A percentile compares a stretch with the other conserved stretches of the same genome.
These are phyloP conservation scores for Parathielavia hyrcaniae DNA, from an alignment of 495 filamentous ascomycete genomes.

Conservation along the genomic window DNA sequence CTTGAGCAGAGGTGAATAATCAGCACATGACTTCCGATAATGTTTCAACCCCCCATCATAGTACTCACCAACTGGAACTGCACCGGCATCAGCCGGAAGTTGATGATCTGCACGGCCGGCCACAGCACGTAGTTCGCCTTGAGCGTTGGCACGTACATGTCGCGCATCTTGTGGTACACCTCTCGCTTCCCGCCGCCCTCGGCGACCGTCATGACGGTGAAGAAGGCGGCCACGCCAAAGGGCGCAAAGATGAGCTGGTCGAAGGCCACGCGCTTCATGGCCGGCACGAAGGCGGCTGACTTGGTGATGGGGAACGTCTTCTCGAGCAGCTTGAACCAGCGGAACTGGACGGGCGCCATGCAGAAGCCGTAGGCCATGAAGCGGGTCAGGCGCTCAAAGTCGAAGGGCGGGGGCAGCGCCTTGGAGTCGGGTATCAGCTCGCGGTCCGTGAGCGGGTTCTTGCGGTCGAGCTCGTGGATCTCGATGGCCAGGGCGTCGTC, in stretches of 20 bases:
- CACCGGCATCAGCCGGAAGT: conserved; percentile 90
- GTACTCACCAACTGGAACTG: conserved; percentile 96
- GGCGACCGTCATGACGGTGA: conserved; percentile 92
- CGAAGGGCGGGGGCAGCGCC: conserved; percentile 71
- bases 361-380: conserved; percentile 97
- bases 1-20: conserved; percentile 40
- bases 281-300: conserved; percentile 62
- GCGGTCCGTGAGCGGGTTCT: conserved; percentile 60
- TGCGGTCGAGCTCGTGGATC: conserved; percentile 81
- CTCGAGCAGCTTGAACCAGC: conserved; percentile 91
- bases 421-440: conserved; percentile 63
- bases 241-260: conserved; percentile 97
- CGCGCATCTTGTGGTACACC: conserved; percentile 76
- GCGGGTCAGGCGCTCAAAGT: conserved; percentile 84
- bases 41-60: too few species aligned
- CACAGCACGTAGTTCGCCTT: conserved; percentile 96
- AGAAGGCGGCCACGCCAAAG: conserved; percentile 82
- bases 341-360: conserved; percentile 94
- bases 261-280: conserved; percentile 80
- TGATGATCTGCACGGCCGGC: conserved; percentile 93
- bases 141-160: conserved; percentile 87
- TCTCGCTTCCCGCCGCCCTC: conserved; percentile 85
- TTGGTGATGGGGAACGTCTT: conserved; percentile 78
- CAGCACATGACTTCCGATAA: conserved; percentile 1
- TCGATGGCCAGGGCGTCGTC: conserved; percentile 78